A percentile compares a stretch with the other conserved stretches of the same genome.
Evolutionary conservation across 2,329 filamentous ascomycete genomes (phyloP).

Genomic region (Fusarium hainanense): DNA sequence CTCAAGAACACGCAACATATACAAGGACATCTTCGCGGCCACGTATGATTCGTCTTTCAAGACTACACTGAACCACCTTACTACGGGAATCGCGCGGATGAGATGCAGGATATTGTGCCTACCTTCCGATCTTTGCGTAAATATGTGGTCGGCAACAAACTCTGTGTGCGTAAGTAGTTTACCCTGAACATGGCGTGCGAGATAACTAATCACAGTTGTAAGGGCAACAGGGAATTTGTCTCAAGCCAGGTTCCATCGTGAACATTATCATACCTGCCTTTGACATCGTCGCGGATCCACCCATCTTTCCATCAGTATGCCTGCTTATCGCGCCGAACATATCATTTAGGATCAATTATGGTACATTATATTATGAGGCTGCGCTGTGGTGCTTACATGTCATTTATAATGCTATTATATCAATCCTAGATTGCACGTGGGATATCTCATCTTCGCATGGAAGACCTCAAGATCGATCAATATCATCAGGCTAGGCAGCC

Average conservation of each 20-base stretch:
- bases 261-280: background rate
- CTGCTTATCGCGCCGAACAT: background rate
- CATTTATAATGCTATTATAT: no score
- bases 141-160: background rate
- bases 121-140: background rate
- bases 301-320: background rate
- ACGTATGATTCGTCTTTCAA: background rate
- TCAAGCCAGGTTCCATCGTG: background rate
- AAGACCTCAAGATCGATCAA: background rate
- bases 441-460: background rate
- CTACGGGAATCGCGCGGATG: background rate
- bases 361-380: background rate
- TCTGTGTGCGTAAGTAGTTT: background rate
- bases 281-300: background rate
- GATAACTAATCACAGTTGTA: background rate
- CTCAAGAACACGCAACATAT: background rate
- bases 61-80: background rate
- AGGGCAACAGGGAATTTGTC: background rate
- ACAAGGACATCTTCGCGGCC: background rate
- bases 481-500: no score
- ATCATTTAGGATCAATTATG: background rate
- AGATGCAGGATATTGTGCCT: background rate
- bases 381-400: accelerated
- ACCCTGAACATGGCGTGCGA: background rate
- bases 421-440: no score